Evolutionary conservation across 371 early-diverging fungal species (phyloP), one percentile per base, ranked within the genome.

Genomic region (Thermomucor indicae-seudaticae): DNA sequence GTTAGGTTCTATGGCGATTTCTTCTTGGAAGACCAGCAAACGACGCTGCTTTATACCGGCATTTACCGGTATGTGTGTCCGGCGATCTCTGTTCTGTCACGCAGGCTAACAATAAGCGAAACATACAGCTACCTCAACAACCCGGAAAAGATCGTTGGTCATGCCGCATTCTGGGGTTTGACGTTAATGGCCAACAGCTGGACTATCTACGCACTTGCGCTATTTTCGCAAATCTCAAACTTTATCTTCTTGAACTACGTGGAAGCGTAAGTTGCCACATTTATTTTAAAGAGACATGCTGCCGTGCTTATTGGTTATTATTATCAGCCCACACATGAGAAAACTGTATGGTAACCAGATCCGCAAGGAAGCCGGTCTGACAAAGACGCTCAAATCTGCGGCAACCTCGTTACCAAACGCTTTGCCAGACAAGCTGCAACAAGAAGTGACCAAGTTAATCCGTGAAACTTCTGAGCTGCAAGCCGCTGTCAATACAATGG

Each of bases 131-230:
- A 49, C 52, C 75, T 95, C 25, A 95, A 94, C 64, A 92, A 93
- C 62, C 95, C 95, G 2, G 94, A 94, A 51, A 90, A 91, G 65
- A 79, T 93, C 35, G 86, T 94, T 62, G 90, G 93, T 10, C 90
- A 92, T 59, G 81, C 91, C 6, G 86, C 92, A 2, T 88, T 90
- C 65, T 97, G 91, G 84, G 97, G 95, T 4, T 70, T 95, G 56
- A 83, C 94, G 3, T 57, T 95, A 55, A 88, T 93, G 47, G 82
- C 89, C 56, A 83, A 82, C 43, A 86, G 85, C 34, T 87, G 86
- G 79, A 63, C 80, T 6, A 73, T 94, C 58, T 88, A 89, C 55
- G 79, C 78, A 11, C 60, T 96, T 38, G 90, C 96, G 6, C 55
- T 93, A 46, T 79, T 92, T 51, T 82, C 90, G 4, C 95, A 93